Base-by-base conservation (phyloP, 495 filamentous ascomycete species). In the Aspergillus biplanus region DNA sequence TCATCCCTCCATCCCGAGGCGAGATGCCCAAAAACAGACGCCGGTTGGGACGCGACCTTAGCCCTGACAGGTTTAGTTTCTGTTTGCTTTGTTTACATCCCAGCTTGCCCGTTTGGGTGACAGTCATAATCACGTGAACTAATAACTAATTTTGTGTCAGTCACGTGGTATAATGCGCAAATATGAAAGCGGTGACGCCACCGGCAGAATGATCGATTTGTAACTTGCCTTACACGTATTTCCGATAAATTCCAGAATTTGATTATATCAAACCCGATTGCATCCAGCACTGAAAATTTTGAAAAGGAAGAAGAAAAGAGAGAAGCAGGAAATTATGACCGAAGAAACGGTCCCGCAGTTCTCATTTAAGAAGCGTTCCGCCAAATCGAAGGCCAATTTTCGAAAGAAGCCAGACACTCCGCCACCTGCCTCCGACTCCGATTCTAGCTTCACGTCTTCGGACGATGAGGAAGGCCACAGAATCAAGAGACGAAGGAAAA, bases 401-500 rank as follows among this genome's bases (percentile, higher is more conserved):
- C 87, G 93, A 68, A 97, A 97, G 81, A 89, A 91, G 54, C 84
- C 89, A 54, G 87, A 90, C 35, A 90, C 93, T 33, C 91, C 93
- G 33, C 92, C 91, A 5, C 89, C 89, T 12, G 84, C 82, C 33
- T 77, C 77, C 37, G 80, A 83, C 59, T 83, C 83, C 34, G 81
- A 76, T 59, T 87, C 83, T 56, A 87, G 83, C 69, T 91, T 88
- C 75, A 86, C 83, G 34, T 92, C 91, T n/a, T 86, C 87, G 37
- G 91, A 92, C 67, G 90, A 93, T 65, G 89, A 92, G 33, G 75
- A 85, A 33, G 91, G 89, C 47, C 86, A 78, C 21, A 77, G 85
- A 33, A 86, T 96, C 67, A 98, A 97, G 78, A 82, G 93, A 21
- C 82, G 87, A 35, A 89, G 90, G 64, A 90, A 88, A 73, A 89